Conservation (phyloP, 2,329 filamentous ascomycete species). For the Fusarium tupiense region DNA sequence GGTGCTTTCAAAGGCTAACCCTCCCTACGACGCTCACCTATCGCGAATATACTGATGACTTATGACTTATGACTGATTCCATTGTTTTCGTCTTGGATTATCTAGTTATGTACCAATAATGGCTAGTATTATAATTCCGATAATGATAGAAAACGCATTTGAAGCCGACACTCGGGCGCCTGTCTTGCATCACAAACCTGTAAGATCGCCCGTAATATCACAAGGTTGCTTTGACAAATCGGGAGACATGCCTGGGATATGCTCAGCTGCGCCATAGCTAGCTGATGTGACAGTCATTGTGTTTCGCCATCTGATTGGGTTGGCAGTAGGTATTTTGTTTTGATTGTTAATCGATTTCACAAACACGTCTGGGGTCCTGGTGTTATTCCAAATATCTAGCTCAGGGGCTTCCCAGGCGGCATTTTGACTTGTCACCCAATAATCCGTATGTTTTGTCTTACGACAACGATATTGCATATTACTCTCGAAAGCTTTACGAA, state of each 20-base stretch:
- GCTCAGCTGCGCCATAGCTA: slow-evolving; percentile 20
- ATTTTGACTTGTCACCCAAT: not conserved
- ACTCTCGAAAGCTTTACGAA: not conserved
- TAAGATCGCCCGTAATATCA: slow-evolving; percentile 20
- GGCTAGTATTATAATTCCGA: not conserved
- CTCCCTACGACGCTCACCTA: not conserved
- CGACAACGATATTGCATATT: not conserved
- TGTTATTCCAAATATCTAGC: not conserved
- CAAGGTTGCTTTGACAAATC: slow-evolving; percentile 31
- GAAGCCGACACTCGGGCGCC: slow-evolving; percentile 22
- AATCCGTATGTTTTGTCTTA: not conserved
- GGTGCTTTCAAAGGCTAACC: not conserved
- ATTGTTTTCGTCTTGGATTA: not conserved
- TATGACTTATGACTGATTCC: not conserved
- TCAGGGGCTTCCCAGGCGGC: not conserved
- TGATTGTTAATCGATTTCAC: slow-evolving; percentile 1
- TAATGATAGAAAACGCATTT: not conserved
- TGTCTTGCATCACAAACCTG: slow-evolving; percentile 20
- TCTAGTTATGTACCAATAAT: not conserved
- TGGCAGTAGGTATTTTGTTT: not conserved
- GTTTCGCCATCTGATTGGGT: slow-evolving; percentile 17
- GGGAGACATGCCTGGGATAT: slow-evolving; percentile 18
- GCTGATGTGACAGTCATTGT: slow-evolving; percentile 21
- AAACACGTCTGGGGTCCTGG: not conserved
- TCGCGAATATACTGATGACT: not conserved